Evolutionary conservation across 1,139 yeast genomes (phyloP).

Genomic region (Pneumocystis canis): DNA sequence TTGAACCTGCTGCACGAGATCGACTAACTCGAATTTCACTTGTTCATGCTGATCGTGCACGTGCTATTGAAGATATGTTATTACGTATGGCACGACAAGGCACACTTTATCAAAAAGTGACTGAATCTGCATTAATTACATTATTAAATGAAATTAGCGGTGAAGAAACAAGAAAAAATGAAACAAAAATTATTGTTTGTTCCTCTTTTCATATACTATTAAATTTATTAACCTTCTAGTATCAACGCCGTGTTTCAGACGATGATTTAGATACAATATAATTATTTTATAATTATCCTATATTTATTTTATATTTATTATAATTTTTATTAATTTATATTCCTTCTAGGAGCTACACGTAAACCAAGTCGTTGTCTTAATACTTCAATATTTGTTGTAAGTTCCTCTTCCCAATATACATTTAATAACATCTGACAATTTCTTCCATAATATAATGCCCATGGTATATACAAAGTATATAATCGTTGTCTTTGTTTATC

Average conservation of each 20-base stretch:
- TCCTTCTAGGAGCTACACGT: neutral
- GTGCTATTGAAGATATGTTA: conserved; percentile 63
- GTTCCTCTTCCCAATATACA: conserved; percentile 82
- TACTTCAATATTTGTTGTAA: conserved; percentile 58
- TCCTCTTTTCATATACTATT: conserved; percentile 12
- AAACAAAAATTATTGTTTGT: conserved; percentile 42
- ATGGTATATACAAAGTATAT: conserved; percentile 59
- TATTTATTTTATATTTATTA: too few relatives aligned
- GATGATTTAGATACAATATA: too few relatives aligned
- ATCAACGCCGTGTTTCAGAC: conserved; percentile 21
- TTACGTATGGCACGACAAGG: conserved; percentile 66
- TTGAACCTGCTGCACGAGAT: conserved; percentile 75
- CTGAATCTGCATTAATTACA: conserved; percentile 68
- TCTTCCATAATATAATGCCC: conserved; percentile 71
- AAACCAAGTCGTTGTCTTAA: conserved; percentile 31
- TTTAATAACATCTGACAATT: conserved; percentile 60
- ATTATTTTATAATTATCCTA: too few relatives aligned
- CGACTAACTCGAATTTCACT: conserved; percentile 72
- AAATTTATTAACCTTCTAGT: conserved; percentile 33
- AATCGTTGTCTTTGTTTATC: conserved; percentile 34
- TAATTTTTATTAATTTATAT: too few relatives aligned
- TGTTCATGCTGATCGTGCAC: conserved; percentile 81
- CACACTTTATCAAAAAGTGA: conserved; percentile 52
- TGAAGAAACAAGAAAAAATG: conserved; percentile 44
- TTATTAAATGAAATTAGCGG: conserved; percentile 71